Evolutionary conservation across 768 basidiomycete species (phyloP).

Genomic region (Collybiopsis luxurians): DNA sequence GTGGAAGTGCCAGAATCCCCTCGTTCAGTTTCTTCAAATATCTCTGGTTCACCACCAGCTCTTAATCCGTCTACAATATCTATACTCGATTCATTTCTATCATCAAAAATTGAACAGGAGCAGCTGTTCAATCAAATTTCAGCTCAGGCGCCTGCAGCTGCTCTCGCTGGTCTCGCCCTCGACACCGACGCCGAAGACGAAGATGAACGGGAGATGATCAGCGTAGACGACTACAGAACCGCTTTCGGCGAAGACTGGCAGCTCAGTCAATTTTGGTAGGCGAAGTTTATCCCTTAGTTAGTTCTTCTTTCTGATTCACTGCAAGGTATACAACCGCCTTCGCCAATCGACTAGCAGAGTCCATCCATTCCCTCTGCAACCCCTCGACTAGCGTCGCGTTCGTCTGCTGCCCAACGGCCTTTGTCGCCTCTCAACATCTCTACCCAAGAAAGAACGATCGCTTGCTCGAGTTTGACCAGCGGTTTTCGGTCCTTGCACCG

Average conservation of each 20-base stretch:
- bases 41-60: slow-evolving; percentile 32
- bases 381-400: slow-evolving; percentile 36
- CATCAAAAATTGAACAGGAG: slow-evolving; percentile 41
- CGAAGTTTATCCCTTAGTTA: no score
- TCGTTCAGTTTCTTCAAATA: slow-evolving; percentile 1
- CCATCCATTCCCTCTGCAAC: slow-evolving; percentile 29
- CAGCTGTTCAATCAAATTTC: slow-evolving; percentile 37
- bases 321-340: slow-evolving; percentile 42
- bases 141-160: slow-evolving; percentile 29
- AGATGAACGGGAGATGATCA: slow-evolving; percentile 35
- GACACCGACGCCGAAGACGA: slow-evolving; percentile 16
- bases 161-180: slow-evolving; percentile 28
- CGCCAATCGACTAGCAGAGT: slow-evolving; percentile 33
- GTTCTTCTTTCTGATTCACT: background rate
- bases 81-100: slow-evolving; percentile 37
- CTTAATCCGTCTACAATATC: slow-evolving; percentile 36
- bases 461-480: slow-evolving; percentile 41
- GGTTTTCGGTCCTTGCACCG: slow-evolving; percentile 38
- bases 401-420: slow-evolving; percentile 45
- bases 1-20: background rate
- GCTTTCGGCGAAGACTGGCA: slow-evolving; percentile 51
- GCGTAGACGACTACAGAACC: slow-evolving; percentile 39
- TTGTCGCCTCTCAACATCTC: slow-evolving; percentile 44
- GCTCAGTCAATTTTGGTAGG: slow-evolving; percentile 50
- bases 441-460: slow-evolving; percentile 28